phyloP scores from a whole-genome alignment of 306 rosid genomes.

The Quercus dentata region DNA sequence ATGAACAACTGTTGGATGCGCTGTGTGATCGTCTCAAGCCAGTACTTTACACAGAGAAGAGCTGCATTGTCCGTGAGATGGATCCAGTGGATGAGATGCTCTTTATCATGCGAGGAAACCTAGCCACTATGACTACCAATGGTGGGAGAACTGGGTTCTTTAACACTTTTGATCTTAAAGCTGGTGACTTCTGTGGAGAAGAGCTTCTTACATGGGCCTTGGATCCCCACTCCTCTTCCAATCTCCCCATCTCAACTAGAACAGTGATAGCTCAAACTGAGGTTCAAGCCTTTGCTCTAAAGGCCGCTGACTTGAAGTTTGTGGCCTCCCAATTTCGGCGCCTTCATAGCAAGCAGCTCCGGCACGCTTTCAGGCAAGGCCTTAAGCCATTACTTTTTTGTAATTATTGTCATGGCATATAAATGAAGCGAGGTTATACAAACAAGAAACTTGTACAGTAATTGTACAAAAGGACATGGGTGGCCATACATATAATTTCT shows the following conservation, averaged over 20 bases:
- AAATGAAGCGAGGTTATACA: not conserved
- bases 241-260: slow-evolving; percentile 72
- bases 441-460: not conserved
- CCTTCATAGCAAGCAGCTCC: slow-evolving; percentile 65
- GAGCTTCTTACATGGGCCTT: slow-evolving; percentile 95
- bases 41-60: slow-evolving; percentile 60
- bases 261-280: slow-evolving; percentile 71
- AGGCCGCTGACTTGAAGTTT: slow-evolving; percentile 62
- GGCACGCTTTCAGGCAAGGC: slow-evolving; percentile 67
- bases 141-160: slow-evolving; percentile 78
- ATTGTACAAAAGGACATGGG: not conserved
- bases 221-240: slow-evolving; percentile 55
- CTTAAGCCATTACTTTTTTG: slow-evolving; percentile 9
- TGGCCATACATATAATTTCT: too few species aligned
- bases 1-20: slow-evolving; percentile 70
- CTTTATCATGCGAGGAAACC: slow-evolving; percentile 73
- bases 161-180: slow-evolving; percentile 45
- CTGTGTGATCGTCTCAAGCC: slow-evolving; percentile 76
- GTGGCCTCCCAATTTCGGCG: slow-evolving; percentile 73
- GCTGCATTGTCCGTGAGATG: slow-evolving; percentile 68
- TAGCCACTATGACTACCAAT: slow-evolving; percentile 54
- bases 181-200: slow-evolving; percentile 95
- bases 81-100: slow-evolving; percentile 94
- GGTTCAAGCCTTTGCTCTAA: slow-evolving; percentile 86
- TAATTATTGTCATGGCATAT: not conserved